A percentile compares a stretch with the other conserved stretches of the same genome.
phyloP scores from a whole-genome alignment of 257 asterid species.

The Paraleonurus japonicus region DNA sequence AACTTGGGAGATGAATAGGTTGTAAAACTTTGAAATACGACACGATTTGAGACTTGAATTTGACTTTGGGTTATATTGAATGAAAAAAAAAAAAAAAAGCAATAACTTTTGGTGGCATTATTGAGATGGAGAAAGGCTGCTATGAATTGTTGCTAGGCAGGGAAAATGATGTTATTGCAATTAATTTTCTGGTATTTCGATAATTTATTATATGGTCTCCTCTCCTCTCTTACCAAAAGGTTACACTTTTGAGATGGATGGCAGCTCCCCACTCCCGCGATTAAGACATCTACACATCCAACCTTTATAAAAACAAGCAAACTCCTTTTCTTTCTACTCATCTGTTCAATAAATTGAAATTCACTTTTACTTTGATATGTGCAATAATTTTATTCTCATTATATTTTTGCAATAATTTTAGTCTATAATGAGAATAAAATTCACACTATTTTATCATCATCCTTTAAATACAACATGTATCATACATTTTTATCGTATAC shows the following conservation, averaged over 20 bases:
- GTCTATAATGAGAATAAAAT: no score
- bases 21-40: slow-evolving; percentile 12
- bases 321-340: no score
- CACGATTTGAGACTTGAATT: slow-evolving; percentile 9
- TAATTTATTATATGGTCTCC: not conserved
- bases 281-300: not conserved
- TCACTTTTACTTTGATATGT: no score
- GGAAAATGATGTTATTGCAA: not conserved
- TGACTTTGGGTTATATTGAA: slow-evolving; percentile 10
- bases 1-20: not conserved
- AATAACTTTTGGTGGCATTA: not conserved
- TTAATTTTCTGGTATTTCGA: not conserved
- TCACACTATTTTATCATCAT: no score
- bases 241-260: not conserved
- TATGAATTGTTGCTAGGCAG: no score
- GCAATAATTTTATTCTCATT: no score
- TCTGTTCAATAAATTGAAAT: no score
- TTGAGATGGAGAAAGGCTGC: not conserved
- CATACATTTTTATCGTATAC: no score
- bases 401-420: no score
- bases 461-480: no score
- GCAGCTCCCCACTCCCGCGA: not conserved
- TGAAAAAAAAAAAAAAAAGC: not conserved
- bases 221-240: not conserved
- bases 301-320: no score